Percentiles rank a stretch among this genome's conserved stretches.
Evolutionary conservation across 345 rosid species (phyloP).

Genomic region (Heritiera fomes): DNA sequence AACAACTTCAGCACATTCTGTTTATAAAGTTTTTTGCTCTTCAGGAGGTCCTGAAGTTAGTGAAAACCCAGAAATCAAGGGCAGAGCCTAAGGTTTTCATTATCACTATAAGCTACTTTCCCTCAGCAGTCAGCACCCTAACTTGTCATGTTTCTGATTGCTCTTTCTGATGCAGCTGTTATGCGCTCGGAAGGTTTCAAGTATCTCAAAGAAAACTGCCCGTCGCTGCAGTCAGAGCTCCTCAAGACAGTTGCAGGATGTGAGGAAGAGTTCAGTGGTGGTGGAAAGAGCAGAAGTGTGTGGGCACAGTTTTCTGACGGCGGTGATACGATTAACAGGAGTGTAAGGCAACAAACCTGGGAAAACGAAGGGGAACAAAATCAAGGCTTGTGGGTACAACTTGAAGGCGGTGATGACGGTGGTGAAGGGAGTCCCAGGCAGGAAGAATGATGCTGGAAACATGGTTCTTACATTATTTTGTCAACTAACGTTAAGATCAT

Average conservation of each 20-base stretch:
- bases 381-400: constrained; percentile 64
- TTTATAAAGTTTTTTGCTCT: constrained; percentile 31
- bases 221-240: constrained; percentile 67
- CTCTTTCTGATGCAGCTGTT: constrained; percentile 52
- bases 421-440: constrained; percentile 44
- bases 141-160: constrained; percentile 13
- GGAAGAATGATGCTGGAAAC: constrained; percentile 35
- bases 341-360: constrained; percentile 58
- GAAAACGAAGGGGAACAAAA: constrained; percentile 73
- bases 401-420: constrained; percentile 45
- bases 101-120: constrained; percentile 14
- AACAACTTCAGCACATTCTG: constrained; percentile 1
- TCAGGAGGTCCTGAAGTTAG: constrained; percentile 31
- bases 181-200: constrained; percentile 74
- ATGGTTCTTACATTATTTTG: constrained; percentile 5
- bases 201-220: constrained; percentile 67
- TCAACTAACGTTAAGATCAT: constrained; percentile 5
- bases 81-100: constrained; percentile 34
- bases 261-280: constrained; percentile 59
- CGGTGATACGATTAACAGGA: constrained; percentile 59
- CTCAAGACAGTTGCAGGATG: constrained; percentile 77
- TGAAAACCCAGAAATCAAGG: constrained; percentile 30
- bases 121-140: background rate
- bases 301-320: constrained; percentile 81
- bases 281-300: constrained; percentile 63